Conservation (phyloP, 2,329 filamentous ascomycete genomes). For the Neofusicoccum kwambonambiense region DNA sequence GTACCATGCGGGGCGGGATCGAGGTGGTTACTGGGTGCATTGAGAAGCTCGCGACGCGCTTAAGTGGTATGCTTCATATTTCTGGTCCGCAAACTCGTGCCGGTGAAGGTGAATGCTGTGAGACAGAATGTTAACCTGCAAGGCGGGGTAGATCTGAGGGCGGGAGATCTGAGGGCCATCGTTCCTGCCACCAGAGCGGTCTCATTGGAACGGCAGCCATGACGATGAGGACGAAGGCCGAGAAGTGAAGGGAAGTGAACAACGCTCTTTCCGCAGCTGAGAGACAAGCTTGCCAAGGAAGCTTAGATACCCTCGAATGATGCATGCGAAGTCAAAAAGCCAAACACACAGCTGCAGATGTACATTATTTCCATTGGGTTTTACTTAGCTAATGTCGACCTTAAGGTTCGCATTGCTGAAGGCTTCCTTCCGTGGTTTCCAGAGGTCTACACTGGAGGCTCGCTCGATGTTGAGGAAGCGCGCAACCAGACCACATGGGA, state of each 20-base stretch:
- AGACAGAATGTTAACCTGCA: background rate
- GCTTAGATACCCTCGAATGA: background rate
- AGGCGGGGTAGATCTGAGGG: background rate
- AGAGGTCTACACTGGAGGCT: too few species aligned
- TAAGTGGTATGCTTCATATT: conserved; percentile 38
- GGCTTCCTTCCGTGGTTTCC: background rate
- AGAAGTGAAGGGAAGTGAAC: background rate
- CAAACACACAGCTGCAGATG: background rate
- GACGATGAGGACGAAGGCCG: background rate
- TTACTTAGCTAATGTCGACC: too few species aligned
- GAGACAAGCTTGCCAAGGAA: background rate
- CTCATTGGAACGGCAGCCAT: background rate
- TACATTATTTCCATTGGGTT: background rate
- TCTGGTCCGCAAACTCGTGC: conserved; percentile 12
- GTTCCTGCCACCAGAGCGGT: background rate
- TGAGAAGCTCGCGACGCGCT: conserved; percentile 34
- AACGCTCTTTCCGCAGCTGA: background rate
- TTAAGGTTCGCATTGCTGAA: background rate
- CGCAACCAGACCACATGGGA: too few species aligned
- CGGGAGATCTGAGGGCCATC: background rate
- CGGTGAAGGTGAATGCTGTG: conserved; percentile 12
- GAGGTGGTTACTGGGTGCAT: conserved; percentile 29
- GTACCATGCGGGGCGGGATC: background rate
- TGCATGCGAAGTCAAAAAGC: too few species aligned
- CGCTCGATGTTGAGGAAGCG: too few species aligned